A percentile compares a stretch with the other conserved stretches of the same genome.
Evolutionary conservation across 176 grass and related monocot genomes (phyloP).

Genomic region (Avena sativa): DNA sequence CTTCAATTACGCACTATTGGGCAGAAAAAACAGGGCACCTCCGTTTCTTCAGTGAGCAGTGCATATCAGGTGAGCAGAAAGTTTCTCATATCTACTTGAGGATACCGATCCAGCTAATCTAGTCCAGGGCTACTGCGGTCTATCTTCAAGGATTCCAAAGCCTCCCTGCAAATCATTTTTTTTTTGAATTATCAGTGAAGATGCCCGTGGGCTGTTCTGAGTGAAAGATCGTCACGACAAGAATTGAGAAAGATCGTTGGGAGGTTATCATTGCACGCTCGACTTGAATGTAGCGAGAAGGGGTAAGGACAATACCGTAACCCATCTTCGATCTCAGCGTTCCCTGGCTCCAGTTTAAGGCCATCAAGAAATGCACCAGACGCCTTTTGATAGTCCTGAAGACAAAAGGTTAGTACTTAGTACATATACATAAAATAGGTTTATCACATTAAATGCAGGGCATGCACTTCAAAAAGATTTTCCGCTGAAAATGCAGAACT

Average conservation of each 20-base stretch:
- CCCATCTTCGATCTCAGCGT: neutral
- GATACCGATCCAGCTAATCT: neutral
- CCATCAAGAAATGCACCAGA: conserved; percentile 42
- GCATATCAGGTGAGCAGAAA: neutral
- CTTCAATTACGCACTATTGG: neutral
- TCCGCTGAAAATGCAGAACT: neutral
- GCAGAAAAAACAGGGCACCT: conserved; percentile 10
- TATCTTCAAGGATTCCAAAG: conserved; percentile 43
- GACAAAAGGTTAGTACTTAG: neutral
- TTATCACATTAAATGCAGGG: neutral
- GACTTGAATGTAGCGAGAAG: neutral
- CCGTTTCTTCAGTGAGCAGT: neutral
- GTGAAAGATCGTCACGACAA: neutral
- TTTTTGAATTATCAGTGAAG: neutral
- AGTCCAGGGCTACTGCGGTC: conserved; percentile 4
- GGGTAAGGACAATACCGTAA: neutral
- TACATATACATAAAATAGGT: neutral
- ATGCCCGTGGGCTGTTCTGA: neutral
- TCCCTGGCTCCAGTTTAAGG: conserved; percentile 37
- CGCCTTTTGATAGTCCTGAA: conserved; percentile 51
- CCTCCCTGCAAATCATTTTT: conserved; percentile 40
- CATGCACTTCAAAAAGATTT: neutral
- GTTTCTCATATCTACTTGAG: neutral
- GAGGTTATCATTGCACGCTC: neutral
- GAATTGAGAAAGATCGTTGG: neutral